Evolutionary conservation across 1,284 basidiomycete genomes (phyloP).

Genomic region (Meripilus lineatus): DNA sequence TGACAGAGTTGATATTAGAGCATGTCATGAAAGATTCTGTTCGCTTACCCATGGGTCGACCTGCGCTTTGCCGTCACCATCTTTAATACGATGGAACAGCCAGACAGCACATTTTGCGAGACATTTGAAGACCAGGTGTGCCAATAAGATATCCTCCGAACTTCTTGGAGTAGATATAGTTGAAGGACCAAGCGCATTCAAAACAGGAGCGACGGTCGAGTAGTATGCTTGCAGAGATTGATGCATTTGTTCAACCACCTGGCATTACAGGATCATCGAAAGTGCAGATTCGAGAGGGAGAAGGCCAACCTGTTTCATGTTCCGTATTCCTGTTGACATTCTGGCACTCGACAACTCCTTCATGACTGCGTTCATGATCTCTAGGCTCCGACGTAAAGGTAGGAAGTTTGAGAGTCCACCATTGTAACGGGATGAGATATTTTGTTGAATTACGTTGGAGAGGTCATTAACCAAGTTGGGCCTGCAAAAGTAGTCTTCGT

Average conservation of each 20-base stretch:
- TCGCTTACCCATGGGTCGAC: slow-evolving; percentile 52
- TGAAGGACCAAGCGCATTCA: slow-evolving; percentile 30
- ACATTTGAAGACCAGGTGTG: slow-evolving; percentile 68
- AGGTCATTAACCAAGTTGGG: slow-evolving; percentile 56
- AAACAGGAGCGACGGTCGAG: slow-evolving; percentile 42
- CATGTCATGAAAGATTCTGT: not conserved
- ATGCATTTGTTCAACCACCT: slow-evolving; percentile 57
- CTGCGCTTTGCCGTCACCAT: slow-evolving; percentile 35
- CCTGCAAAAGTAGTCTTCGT: slow-evolving; percentile 51
- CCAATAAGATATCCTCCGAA: slow-evolving; percentile 50
- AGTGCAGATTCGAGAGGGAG: slow-evolving; percentile 6
- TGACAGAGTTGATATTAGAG: slow-evolving; percentile 5
- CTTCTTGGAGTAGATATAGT: slow-evolving; percentile 34
- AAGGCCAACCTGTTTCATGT: slow-evolving; percentile 51
- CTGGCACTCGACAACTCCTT: slow-evolving; percentile 68
- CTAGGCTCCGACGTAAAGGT: slow-evolving; percentile 55
- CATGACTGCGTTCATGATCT: slow-evolving; percentile 56
- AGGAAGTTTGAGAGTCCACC: slow-evolving; percentile 38
- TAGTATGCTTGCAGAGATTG: slow-evolving; percentile 54
- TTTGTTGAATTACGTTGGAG: slow-evolving; percentile 46
- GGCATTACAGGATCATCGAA: slow-evolving; percentile 3
- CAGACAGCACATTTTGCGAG: slow-evolving; percentile 61
- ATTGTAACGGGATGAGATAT: slow-evolving; percentile 44
- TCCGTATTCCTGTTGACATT: slow-evolving; percentile 58
- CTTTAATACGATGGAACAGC: slow-evolving; percentile 57